Conservation (phyloP, 2,329 filamentous ascomycete genomes). For the Aspergillus bombycis region DNA sequence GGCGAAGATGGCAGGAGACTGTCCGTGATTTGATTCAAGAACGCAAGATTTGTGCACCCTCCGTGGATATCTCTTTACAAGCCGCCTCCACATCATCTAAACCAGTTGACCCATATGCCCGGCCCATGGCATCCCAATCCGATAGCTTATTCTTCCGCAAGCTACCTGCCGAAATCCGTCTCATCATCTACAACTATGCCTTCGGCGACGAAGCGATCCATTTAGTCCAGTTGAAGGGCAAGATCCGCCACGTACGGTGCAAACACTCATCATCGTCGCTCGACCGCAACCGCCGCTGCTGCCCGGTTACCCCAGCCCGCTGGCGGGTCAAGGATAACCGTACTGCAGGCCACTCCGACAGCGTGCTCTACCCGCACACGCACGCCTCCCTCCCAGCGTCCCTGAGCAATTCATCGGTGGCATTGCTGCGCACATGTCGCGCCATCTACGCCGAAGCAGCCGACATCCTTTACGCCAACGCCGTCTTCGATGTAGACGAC, state of each 20-base stretch:
- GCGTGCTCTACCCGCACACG: slow-evolving; percentile 41
- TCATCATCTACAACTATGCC: slow-evolving; percentile 42
- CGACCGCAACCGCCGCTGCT: slow-evolving; percentile 37
- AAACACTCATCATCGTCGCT: slow-evolving; percentile 23
- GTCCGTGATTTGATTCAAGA: slow-evolving; percentile 40
- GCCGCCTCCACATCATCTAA: not conserved
- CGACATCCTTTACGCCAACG: slow-evolving; percentile 31
- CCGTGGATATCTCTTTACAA: slow-evolving; percentile 8
- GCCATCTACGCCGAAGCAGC: slow-evolving; percentile 40
- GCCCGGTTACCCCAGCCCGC: slow-evolving; percentile 34
- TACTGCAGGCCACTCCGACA: not conserved
- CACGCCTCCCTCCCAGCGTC: slow-evolving; percentile 26
- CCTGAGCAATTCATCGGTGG: slow-evolving; percentile 28
- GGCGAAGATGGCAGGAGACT: slow-evolving; percentile 39
- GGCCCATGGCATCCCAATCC: slow-evolving; percentile 23
- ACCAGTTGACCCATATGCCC: slow-evolving; percentile 22
- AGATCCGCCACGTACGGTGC: slow-evolving; percentile 41
- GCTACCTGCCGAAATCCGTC: slow-evolving; percentile 41
- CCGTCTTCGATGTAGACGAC: slow-evolving; percentile 40
- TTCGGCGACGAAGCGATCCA: slow-evolving; percentile 40
- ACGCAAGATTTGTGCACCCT: slow-evolving; percentile 39
- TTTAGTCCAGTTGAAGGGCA: slow-evolving; percentile 39
- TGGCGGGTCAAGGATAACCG: slow-evolving; percentile 28
- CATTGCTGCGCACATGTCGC: slow-evolving; percentile 38
- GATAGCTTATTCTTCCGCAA: slow-evolving; percentile 26